Evolutionary conservation across 2,329 filamentous ascomycete species (phyloP), one percentile per base, ranked within the genome.

Genomic region (Aspergillus hortae): DNA sequence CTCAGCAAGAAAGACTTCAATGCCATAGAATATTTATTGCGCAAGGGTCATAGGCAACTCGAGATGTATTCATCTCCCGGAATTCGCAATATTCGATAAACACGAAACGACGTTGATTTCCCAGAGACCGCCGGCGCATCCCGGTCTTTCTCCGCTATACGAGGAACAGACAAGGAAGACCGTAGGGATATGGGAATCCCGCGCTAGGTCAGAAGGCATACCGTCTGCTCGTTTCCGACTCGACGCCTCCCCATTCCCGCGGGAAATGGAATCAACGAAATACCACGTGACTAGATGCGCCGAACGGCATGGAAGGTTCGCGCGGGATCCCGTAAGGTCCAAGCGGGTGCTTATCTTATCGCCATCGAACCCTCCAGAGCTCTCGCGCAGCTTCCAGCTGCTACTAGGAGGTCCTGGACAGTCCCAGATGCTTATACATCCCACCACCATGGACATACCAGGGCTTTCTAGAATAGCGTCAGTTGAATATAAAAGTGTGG

Each of bases 1-100:
- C 70, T 95, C 50, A 86, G 88, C 69, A 94, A 90, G 73, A 90
- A 89, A 61, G 90, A 96, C 66, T 96, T 96, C 71, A 78, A 80
- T 14, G 86, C 90, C 5, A 87, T 96, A 52, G 92, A 96, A 70
- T 94, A 90, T 68, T 76, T 95, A 32, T 68, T 96, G 47, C 82
- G 92, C 54, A 92, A 90, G 68, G 92, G 92, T 19, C 80, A 83
- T 38, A 82, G 89, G 42, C 90, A 96, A 67, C 77, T 96, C 15
- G 90, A 95, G 57, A 81, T 85, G 43, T 94, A 94, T 72, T 83
- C 87, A n/a, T 83, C 86, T 5, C 85, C 88, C 23, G 87, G 87
- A 2, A 91, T 95, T 63, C 89, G 85, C 64, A 89, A 94, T 68
- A 86, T 95, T 49, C 65, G 64, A 52, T 69, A 65, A 38, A 66